A percentile compares a stretch with the other conserved stretches of the same genome.
Evolutionary conservation across 2,329 filamentous ascomycete genomes (phyloP).

Genomic region (Pseudogymnoascus sp.): DNA sequence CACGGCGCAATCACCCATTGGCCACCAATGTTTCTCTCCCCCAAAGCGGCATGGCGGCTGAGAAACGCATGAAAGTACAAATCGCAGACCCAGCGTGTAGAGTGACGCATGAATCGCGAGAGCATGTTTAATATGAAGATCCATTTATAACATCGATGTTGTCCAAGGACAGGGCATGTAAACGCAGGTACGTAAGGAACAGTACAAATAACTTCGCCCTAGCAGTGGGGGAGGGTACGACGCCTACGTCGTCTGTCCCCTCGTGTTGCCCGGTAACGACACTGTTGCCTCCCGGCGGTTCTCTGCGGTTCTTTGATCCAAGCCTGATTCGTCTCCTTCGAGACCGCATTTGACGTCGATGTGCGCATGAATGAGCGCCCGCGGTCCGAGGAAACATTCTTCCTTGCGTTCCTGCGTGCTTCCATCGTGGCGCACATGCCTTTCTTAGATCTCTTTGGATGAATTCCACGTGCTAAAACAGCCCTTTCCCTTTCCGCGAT

Average conservation of each 20-base stretch:
- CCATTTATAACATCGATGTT: constrained; percentile 1
- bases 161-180: constrained; percentile 2
- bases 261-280: neutral
- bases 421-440: neutral
- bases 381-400: constrained; percentile 2
- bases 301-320: neutral
- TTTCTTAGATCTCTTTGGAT: neutral
- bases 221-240: neutral
- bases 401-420: neutral
- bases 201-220: neutral
- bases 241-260: neutral
- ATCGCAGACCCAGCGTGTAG: neutral
- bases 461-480: neutral
- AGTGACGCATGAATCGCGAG: constrained; percentile 1
- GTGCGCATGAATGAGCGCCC: neutral
- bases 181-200: constrained; percentile 4
- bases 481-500: neutral
- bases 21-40: neutral
- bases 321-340: neutral
- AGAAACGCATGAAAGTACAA: constrained; percentile 4
- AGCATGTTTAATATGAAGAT: constrained; percentile 5
- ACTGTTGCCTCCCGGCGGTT: neutral
- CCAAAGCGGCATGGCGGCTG: neutral
- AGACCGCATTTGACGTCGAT: neutral
- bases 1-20: neutral